Base-by-base conservation (phyloP, 495 filamentous ascomycete species). In the Podospora pseudocomata region DNA sequence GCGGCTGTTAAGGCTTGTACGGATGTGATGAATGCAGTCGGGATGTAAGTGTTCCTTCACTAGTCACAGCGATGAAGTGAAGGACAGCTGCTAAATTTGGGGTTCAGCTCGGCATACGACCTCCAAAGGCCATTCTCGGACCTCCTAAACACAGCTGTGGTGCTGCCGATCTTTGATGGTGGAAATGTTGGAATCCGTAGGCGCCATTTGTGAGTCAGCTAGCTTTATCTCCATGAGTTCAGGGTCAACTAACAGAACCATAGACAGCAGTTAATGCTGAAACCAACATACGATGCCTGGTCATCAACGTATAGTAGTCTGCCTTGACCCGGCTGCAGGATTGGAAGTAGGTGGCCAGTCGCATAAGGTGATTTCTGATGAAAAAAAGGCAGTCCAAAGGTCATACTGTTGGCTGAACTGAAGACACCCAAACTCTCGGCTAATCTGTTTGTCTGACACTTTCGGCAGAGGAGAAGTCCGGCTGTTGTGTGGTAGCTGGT, bases 151-250 rank as follows among this genome's bases (percentile, higher is more conserved):
- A 79, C 80, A 67, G 85, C 83, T 0, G 77, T 81, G 68, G 81
- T 78, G 27, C 65, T 88, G 65, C 84, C 85, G 0, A 81, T 86
- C 19, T 85, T 86, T 64, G 84, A 85, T 68, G 84, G 85, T 2
- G 85, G 86, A 3, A 88, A 88, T 74, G 79, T 87, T 18, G 85
- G 85, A 0, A 78, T 87, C 11, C 71, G 85, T 62, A 78, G 85
- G 58, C 74, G 85, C 19, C 81, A 85, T 65, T 66, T 87, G 65
- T 23, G 23, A 23, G 23, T 23, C 23, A 23, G 23, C 23, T 23
- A 23, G 23, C 23, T 23, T 23, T 23, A 23, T 23, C 23, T 23
- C 23, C 23, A 1, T 23, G 23, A 23, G 23, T 23, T 23, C 1
- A 23, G 23, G 23, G 23, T 23, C 23, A 23, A 23, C 23, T 23